Evolutionary conservation across 805 yeast species (phyloP).

Genomic region (Zygosaccharomyces pseudorouxii): DNA sequence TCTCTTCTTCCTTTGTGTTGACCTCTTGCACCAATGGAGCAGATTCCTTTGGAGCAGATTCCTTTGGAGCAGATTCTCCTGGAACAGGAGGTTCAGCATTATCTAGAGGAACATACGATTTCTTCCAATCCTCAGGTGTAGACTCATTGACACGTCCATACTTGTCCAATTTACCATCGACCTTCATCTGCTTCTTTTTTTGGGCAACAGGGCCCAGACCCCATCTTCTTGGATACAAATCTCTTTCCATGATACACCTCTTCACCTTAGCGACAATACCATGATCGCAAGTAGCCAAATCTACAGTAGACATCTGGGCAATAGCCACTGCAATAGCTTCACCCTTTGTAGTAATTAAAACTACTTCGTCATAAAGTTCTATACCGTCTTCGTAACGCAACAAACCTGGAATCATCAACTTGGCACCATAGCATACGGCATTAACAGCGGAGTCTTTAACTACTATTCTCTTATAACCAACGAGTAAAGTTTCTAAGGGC

Average conservation of each 20-base stretch:
- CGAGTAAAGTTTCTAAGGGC: conserved; percentile 88
- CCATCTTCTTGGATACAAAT: conserved; percentile 99
- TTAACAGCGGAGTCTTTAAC: conserved; percentile 94
- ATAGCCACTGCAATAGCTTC: conserved; percentile 98
- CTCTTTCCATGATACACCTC: conserved; percentile 99
- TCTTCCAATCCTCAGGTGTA: conserved; percentile 92
- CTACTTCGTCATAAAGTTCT: conserved; percentile 96
- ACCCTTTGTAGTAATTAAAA: conserved; percentile 97
- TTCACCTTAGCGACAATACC: conserved; percentile 98
- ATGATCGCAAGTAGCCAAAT: conserved; percentile 93
- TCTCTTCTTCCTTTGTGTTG: conserved; percentile 33
- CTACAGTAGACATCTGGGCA: conserved; percentile 98
- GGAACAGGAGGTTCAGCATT: conserved; percentile 47
- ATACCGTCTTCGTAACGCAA: conserved; percentile 97
- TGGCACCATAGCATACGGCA: conserved; percentile 98
- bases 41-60: conserved; percentile 31
- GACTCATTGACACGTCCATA: conserved; percentile 89
- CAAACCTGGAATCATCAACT: conserved; percentile 97
- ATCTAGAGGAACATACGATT: conserved; percentile 66
- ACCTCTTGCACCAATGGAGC: conserved; percentile 47
- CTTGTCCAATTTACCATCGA: conserved; percentile 95
- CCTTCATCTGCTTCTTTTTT: conserved; percentile 96
- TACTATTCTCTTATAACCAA: conserved; percentile 95
- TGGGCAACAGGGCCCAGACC: conserved; percentile 98
- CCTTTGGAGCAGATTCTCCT: conserved; percentile 20